Evolutionary conservation across 495 filamentous ascomycete species (phyloP).

Genomic region (Tuber brumale): DNA sequence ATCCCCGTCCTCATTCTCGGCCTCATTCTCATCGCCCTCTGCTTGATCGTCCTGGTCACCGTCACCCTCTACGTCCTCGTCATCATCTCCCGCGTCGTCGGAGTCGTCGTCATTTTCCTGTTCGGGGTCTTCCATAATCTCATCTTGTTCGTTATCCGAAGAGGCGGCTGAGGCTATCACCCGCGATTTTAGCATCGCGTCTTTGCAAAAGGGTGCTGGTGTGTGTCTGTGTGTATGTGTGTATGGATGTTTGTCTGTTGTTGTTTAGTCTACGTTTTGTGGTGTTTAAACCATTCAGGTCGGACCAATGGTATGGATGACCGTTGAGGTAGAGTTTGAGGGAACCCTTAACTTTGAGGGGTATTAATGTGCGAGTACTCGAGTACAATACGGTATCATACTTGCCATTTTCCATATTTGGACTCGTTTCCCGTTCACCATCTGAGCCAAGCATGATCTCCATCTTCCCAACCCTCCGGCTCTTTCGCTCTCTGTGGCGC

Average conservation of each 20-base stretch:
- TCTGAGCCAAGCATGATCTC: conserved; percentile 8
- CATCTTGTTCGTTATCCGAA: conserved; percentile 66
- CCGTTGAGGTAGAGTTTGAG: neutral
- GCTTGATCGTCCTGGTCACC: conserved; percentile 41
- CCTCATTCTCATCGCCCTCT: conserved; percentile 45
- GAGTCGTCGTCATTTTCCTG: conserved; percentile 50
- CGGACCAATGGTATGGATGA: neutral
- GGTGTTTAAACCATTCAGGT: neutral
- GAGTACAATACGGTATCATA: no score
- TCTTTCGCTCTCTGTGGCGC: neutral
- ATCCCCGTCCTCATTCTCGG: conserved; percentile 61
- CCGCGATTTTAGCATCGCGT: neutral
- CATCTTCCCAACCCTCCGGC: neutral
- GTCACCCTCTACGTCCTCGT: conserved; percentile 32
- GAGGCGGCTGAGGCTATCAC: conserved; percentile 45
- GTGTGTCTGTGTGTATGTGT: no score
- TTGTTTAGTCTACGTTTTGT: neutral
- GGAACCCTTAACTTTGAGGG: no score
- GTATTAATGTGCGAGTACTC: no score
- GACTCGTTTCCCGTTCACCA: conserved; percentile 6
- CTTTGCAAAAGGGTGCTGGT: neutral
- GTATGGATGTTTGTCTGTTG: neutral
- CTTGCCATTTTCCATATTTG: conserved; percentile 9
- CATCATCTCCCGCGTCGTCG: conserved; percentile 47
- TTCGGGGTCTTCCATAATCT: conserved; percentile 60